Evolutionary conservation across 163 green algal species (phyloP), one percentile per base, ranked within the genome.

Genomic region (Scenedesmus sp.): DNA sequence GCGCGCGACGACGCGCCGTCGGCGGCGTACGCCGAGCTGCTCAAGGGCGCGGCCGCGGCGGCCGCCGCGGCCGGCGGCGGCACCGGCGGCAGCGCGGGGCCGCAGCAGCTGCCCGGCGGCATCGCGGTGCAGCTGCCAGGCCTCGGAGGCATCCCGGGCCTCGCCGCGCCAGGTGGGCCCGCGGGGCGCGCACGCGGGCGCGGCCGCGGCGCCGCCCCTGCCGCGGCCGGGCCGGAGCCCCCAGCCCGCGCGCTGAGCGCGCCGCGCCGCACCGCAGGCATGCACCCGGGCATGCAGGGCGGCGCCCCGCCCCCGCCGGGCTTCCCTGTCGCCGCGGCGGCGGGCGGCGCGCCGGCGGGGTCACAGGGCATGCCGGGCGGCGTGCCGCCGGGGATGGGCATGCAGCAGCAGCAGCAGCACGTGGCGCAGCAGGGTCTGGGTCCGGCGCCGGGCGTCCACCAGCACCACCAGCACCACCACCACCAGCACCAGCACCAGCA

Each of bases 71-170:
- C 69, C 57, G 54, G 53, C 42, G 34, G 58, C 18, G 26, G 69
- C 69, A 66, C 53, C 4, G 56, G 56, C 56, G 56, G 56, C 22
- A 3, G 14, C 17, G 22, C 62, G 34, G 62, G 7, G 2, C 33
- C 36, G 29, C 53, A 57, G 4, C 34, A 53, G 54, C 36, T 77
- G 36, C 69, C 69, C 44, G 69, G 69, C 20, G 69, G 69, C 14
- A 77, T 77, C 47, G 13, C 69, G n/a, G 69, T 77, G 54, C 36
- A 67, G 54, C 69, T 67, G 53, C 69, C 69, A 24, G 69, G 69
- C 4, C 22, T 57, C 9, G 63, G 63, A n/a, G 56, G 56, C 56
- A 44, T 64, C 11, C 14, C 58, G 13, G 58, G 58, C 29, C 26
- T 29, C 26, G 58, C 58, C 44, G 50, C 42, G 29, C 29, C 64